phyloP scores from a whole-genome alignment of 441 rosid genomes.

The Biscutella laevigata region DNA sequence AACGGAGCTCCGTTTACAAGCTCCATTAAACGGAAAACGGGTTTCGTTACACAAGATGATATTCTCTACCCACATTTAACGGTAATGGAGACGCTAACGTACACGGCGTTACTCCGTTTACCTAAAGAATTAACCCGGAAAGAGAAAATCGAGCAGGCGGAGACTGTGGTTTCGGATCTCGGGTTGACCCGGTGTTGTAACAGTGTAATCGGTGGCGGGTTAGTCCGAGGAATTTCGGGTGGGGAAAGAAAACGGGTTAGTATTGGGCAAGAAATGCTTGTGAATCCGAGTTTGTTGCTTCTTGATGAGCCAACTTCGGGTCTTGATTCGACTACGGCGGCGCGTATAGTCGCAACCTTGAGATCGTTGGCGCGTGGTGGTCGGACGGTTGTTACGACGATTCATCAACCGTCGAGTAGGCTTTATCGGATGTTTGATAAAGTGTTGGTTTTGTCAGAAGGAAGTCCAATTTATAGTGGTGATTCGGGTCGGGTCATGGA shows the following conservation, averaged over 20 bases:
- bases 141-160: slow-evolving; percentile 65
- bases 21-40: slow-evolving; percentile 63
- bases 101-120: slow-evolving; percentile 62
- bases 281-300: slow-evolving; percentile 72
- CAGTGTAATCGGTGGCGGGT: slow-evolving; percentile 61
- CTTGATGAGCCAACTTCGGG: slow-evolving; percentile 92
- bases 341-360: slow-evolving; percentile 52
- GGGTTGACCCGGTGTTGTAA: slow-evolving; percentile 59
- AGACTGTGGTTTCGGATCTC: slow-evolving; percentile 52
- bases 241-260: slow-evolving; percentile 87
- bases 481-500: slow-evolving; percentile 52
- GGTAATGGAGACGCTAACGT: slow-evolving; percentile 64
- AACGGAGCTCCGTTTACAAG: slow-evolving; percentile 58
- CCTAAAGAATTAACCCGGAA: slow-evolving; percentile 47
- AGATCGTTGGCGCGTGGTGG: slow-evolving; percentile 62
- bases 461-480: slow-evolving; percentile 63
- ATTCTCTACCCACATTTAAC: slow-evolving; percentile 77
- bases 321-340: slow-evolving; percentile 81
- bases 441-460: slow-evolving; percentile 67
- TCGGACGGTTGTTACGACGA: slow-evolving; percentile 68
- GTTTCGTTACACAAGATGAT: slow-evolving; percentile 78
- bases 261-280: slow-evolving; percentile 84
- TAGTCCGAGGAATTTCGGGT: slow-evolving; percentile 75
- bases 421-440: slow-evolving; percentile 74
- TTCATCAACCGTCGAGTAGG: slow-evolving; percentile 84